phyloP scores from a whole-genome alignment of 2,329 filamentous ascomycete species.

The Hypoxylon sp. region DNA sequence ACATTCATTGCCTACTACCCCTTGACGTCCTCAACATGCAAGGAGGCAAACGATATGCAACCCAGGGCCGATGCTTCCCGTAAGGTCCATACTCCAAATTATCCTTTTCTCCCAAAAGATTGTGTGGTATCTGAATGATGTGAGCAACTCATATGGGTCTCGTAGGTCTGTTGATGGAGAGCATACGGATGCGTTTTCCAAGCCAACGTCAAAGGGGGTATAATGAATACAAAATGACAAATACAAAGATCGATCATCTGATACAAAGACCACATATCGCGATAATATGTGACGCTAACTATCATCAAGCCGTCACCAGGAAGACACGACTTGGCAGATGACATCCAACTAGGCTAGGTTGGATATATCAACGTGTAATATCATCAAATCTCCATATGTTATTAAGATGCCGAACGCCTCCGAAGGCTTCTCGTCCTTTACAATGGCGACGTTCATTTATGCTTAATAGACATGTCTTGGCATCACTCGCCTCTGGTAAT shows the following conservation, averaged over 20 bases:
- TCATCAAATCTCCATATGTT: conserved; percentile 15
- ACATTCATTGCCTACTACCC: too few relatives aligned
- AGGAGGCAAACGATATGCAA: not conserved
- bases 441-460: conserved; percentile 32
- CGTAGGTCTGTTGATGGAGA: too few relatives aligned
- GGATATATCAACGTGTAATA: conserved; percentile 15
- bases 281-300: not conserved
- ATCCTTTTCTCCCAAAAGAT: too few relatives aligned
- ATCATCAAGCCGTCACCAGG: not conserved
- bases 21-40: not conserved
- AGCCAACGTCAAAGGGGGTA: not conserved
- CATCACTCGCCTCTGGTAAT: conserved; percentile 19
- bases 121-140: too few relatives aligned
- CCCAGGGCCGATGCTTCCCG: not conserved
- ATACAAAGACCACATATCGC: not conserved
- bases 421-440: conserved; percentile 18
- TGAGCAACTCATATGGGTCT: too few relatives aligned
- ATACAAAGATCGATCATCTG: not conserved
- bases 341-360: not conserved
- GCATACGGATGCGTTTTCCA: not conserved
- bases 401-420: conserved; percentile 35
- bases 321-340: not conserved
- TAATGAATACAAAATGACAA: not conserved
- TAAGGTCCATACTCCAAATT: too few relatives aligned
- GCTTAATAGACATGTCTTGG: conserved; percentile 35